Evolutionary conservation across 2,329 filamentous ascomycete genomes (phyloP), one percentile per base, ranked within the genome.

Genomic region (Eutypella sp.): DNA sequence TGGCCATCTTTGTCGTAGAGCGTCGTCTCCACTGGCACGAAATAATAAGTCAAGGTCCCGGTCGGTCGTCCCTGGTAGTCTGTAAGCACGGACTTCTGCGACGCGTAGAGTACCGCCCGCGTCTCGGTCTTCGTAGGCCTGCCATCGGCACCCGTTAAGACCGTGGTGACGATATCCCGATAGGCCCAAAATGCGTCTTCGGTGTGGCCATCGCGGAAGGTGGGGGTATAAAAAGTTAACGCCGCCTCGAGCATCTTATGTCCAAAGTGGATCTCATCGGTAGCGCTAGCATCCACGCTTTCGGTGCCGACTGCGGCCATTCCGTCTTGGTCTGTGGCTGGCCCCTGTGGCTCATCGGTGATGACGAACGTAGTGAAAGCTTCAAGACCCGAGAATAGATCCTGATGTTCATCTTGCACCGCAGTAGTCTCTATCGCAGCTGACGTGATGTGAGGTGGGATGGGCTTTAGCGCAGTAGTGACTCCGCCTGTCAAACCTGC

Each of bases 51-150:
- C 22, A 49, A 8, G 6, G 58, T 60, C 19, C 46, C 47, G 0
- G 55, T 60, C 15, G 53, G 49, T 8, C 11, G 23, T n/a, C 59
- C 58, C 19, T 56, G 49, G n/a, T 42, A 37, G 39, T 61, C 42
- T 18, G 34, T 48, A 3, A 59, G 42, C 6, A 39, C 53, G 15
- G 58, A 58, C 38, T 40, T 24, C 8, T 34, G 41, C n/a, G 52
- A 45, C 2, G 24, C 19, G 2, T 36, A 16, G 4, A 56, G 33
- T 7, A 53, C 0, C 5, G 53, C 41, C 7, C 22, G 0, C 2
- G 27, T 43, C 5, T 15, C 3, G n/a, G 54, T 57, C 7, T 19
- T 41, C 1, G 52, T 59, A 15, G 55, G 51, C 1, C 47, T 45
- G 16, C 58, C 57, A 18, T 44, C 3, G 4, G 42, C n/a, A 42